Base-by-base conservation (phyloP, 306 rosid genomes). In the Macrotyloma uniflorum region DNA sequence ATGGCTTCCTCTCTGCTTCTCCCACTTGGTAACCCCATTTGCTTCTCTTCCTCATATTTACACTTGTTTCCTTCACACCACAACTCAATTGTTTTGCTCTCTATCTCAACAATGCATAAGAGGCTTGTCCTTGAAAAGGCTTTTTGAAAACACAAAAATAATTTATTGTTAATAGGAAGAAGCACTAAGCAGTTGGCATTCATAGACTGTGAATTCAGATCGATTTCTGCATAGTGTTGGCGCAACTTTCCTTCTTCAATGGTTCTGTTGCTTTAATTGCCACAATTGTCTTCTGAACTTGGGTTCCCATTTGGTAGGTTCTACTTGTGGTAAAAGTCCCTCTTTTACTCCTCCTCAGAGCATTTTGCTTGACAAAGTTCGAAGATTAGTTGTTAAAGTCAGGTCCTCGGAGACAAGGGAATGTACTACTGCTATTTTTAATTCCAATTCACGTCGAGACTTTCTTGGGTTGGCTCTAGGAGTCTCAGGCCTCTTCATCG, bases 391-490 rank as follows among this genome's bases (percentile, higher is more conserved):
- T 76, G 28, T 75, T 59, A 70, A 77, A 58, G 57, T 20, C 9
- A 83, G 77, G 40, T 83, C 77, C 77, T 46, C 80, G 53, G 74
- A 81, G 65, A 67, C 81, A 46, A 76, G 70, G 45, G 89, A 81
- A 73, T 75, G 67, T 63, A 74, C 35, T 26, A 74, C 35, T 49
- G 84, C 82, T 63, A 80, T 43, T 20, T 53, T 82, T 32, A 75
- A 63, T 76, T 13, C 63, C 77, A 79, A 76, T 73, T 81, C 82
- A n/a, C 93, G 98, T 45, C 85, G 98, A 67, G 82, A 90, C 23
- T 53, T 88, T 84, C 77, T 94, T 70, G 93, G 97, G 33, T 80
- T 94, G 49, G 67, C 87, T 65, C 80, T 87, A 26, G 98, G 95
- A 72, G 80, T 85, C 51, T 83, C 97, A 12, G 70, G 89, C 64